phyloP scores from a whole-genome alignment of 305 asterid genomes.

The Rubia peregrina region DNA sequence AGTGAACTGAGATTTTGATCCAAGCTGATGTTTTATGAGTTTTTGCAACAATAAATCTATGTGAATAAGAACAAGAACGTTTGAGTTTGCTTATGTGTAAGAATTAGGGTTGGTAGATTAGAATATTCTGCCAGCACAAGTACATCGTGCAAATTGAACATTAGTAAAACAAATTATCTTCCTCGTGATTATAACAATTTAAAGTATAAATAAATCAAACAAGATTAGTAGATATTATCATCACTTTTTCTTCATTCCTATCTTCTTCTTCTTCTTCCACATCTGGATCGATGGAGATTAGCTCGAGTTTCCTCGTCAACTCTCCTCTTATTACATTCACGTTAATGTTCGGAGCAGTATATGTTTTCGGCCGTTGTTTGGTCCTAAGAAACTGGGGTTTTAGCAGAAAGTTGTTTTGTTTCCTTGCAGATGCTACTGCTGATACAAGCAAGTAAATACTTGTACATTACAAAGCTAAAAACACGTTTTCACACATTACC shows the following conservation, averaged over 20 bases:
- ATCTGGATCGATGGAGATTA: conserved; percentile 21
- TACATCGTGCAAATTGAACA: conserved; percentile 8
- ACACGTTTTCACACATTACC: too few relatives aligned
- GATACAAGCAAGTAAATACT: too few relatives aligned
- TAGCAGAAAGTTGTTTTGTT: conserved; percentile 63
- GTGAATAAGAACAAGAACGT: neutral
- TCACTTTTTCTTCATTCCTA: neutral
- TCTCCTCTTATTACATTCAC: conserved; percentile 35
- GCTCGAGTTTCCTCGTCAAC: conserved; percentile 5
- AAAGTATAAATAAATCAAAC: neutral
- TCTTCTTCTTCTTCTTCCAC: neutral
- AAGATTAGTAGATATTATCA: neutral
- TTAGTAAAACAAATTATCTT: conserved; percentile 2
- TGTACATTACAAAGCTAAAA: too few relatives aligned
- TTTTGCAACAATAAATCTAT: neutral
- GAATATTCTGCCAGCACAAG: conserved; percentile 40
- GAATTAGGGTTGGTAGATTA: conserved; percentile 14
- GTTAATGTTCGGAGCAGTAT: conserved; percentile 36
- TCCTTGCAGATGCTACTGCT: conserved; percentile 21
- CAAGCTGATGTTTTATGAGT: too few relatives aligned
- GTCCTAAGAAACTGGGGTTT: conserved; percentile 48
- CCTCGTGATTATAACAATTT: conserved; percentile 7
- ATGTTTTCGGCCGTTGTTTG: conserved; percentile 35
- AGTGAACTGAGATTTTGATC: too few relatives aligned
- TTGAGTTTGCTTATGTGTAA: neutral